phyloP scores from a whole-genome alignment of 345 rosid species.

The Capsella bursapastoris region DNA sequence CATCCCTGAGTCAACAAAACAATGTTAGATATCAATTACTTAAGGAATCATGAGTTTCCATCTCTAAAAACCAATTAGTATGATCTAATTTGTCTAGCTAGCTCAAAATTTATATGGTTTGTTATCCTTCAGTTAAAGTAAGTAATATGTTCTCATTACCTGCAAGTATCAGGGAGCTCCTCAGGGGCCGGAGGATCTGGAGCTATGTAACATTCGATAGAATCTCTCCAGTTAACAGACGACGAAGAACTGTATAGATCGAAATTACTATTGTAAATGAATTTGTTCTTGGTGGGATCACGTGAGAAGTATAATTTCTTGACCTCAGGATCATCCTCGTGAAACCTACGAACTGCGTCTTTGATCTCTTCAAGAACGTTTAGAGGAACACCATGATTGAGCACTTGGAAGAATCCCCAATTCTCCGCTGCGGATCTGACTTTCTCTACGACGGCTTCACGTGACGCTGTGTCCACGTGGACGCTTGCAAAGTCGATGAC shows the following conservation, averaged over 20 bases:
- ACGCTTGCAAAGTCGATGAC: slow-evolving; percentile 49
- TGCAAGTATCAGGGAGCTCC: slow-evolving; percentile 56
- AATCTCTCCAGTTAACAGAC: slow-evolving; percentile 58
- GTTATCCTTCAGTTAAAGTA: neutral
- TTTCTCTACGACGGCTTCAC: slow-evolving; percentile 38
- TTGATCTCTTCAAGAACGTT: slow-evolving; percentile 37
- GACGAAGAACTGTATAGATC: slow-evolving; percentile 47
- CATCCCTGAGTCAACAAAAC: slow-evolving; percentile 43
- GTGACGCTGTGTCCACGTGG: slow-evolving; percentile 2
- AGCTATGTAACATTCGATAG: slow-evolving; percentile 50
- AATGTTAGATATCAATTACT: neutral
- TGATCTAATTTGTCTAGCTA: too few species aligned
- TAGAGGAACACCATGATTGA: slow-evolving; percentile 52
- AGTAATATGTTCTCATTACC: slow-evolving; percentile 35
- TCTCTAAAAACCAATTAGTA: neutral
- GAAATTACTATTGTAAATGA: slow-evolving; percentile 48
- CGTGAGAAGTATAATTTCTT: slow-evolving; percentile 37
- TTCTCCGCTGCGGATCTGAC: slow-evolving; percentile 38
- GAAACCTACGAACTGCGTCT: slow-evolving; percentile 36
- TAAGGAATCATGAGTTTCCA: neutral
- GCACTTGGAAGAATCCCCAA: slow-evolving; percentile 58
- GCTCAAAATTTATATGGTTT: too few species aligned
- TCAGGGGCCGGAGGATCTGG: slow-evolving; percentile 49
- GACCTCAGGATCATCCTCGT: slow-evolving; percentile 37
- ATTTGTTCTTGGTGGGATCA: slow-evolving; percentile 24